Evolutionary conservation across 352 stramenopile species (phyloP).

Genomic region (Phytophthora multivora): DNA sequence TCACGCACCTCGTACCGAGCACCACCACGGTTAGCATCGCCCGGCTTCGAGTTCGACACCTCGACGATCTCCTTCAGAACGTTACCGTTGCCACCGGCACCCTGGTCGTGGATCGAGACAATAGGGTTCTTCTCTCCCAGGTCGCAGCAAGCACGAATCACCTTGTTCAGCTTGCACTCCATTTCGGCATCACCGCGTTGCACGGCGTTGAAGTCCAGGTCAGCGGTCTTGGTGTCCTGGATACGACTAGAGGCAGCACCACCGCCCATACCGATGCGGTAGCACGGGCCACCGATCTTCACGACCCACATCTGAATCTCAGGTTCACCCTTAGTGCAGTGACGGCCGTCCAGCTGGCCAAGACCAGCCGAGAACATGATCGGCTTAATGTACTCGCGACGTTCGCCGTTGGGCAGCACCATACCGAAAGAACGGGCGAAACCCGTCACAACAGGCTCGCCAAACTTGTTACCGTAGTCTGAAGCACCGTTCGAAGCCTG

Average conservation of each 20-base stretch:
- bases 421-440: conserved; percentile 98
- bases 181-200: conserved; percentile 99
- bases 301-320: conserved; percentile 97
- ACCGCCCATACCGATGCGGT: conserved; percentile 99
- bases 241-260: conserved; percentile 96
- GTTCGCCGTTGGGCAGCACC: conserved; percentile 93
- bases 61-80: conserved; percentile 99
- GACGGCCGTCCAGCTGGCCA: conserved; percentile 94
- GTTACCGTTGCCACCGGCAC: conserved; percentile 99
- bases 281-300: conserved; percentile 98
- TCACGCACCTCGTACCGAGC: conserved; percentile 96
- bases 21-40: conserved; percentile 87
- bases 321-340: conserved; percentile 94
- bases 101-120: conserved; percentile 99
- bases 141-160: conserved; percentile 98
- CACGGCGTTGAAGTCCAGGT: conserved; percentile 99
- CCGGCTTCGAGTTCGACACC: conserved; percentile 75
- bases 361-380: conserved; percentile 99
- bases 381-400: conserved; percentile 99
- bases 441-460: conserved; percentile 98
- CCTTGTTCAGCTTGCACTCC: conserved; percentile 99
- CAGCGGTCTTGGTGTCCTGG: conserved; percentile 92
- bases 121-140: conserved; percentile 98
- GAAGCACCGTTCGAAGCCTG: conserved; percentile 98
- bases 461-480: conserved; percentile 99